Conservation (phyloP, 78 protist species). For the Guillardia theta region DNA sequence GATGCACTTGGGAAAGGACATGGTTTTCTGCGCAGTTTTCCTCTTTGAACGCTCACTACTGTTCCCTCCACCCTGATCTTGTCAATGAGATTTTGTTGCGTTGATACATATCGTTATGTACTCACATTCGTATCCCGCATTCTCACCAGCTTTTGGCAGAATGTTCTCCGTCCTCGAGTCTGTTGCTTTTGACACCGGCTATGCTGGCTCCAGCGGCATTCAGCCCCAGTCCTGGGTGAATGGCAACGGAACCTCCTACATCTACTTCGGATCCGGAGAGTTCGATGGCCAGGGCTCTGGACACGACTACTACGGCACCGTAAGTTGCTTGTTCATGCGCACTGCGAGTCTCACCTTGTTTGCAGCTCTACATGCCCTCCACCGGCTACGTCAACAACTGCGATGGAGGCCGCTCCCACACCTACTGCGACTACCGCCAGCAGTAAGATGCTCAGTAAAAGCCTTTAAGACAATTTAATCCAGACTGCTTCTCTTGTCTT, state of each 20-base stretch:
- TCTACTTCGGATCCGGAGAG: conserved; percentile 38
- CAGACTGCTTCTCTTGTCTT: too few relatives aligned
- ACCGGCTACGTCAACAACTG: conserved; percentile 33
- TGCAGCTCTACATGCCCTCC: conserved; percentile 6
- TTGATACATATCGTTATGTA: too few relatives aligned
- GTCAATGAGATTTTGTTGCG: too few relatives aligned
- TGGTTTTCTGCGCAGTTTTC: too few relatives aligned
- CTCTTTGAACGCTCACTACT: too few relatives aligned
- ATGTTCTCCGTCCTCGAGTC: conserved; percentile 43
- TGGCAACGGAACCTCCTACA: conserved; percentile 46
- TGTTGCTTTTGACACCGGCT: conserved; percentile 32
- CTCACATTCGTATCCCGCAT: too few relatives aligned
- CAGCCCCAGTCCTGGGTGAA: conserved; percentile 38
- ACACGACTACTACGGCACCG: conserved; percentile 39
- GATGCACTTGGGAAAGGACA: too few relatives aligned
- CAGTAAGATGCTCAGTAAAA: background rate
- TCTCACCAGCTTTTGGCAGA: too few relatives aligned
- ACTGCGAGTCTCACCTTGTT: too few relatives aligned
- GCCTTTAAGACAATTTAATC: too few relatives aligned
- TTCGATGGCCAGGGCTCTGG: conserved; percentile 52
- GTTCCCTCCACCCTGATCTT: too few relatives aligned
- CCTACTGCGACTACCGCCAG: conserved; percentile 35
- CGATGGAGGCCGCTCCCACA: conserved; percentile 40
- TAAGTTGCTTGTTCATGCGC: background rate
- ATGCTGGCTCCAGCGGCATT: conserved; percentile 18